These are phyloP conservation scores for Paraconiothyrium sp. DNA, from an alignment of 2,329 filamentous ascomycete species.

Conservation along the genomic window DNA sequence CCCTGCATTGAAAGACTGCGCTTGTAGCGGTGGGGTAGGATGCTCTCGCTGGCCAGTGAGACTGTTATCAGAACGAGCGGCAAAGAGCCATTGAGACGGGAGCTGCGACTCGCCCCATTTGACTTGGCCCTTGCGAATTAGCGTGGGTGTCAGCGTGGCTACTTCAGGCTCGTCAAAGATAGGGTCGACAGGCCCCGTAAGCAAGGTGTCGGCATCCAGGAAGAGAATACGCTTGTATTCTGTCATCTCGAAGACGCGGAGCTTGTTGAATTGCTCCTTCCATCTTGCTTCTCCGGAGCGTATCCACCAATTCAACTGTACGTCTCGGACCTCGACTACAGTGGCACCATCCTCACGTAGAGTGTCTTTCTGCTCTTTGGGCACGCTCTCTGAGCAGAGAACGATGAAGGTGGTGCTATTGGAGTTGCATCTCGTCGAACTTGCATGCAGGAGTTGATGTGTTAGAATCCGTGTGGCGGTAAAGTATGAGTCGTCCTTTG, in stretches of 20 bases:
- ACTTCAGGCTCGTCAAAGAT: conserved; percentile 53
- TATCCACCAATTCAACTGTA: conserved; percentile 48
- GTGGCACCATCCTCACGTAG: conserved; percentile 53
- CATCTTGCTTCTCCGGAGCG: conserved; percentile 50
- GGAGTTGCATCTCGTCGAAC: conserved; percentile 44
- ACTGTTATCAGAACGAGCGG: conserved; percentile 47
- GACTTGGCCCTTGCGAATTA: conserved; percentile 21
- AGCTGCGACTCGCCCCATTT: conserved; percentile 45
- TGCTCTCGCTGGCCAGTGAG: conserved; percentile 45
- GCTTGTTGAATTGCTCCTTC: conserved; percentile 57
- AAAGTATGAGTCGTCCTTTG: conserved; percentile 48
- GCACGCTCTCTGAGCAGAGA: conserved; percentile 39
- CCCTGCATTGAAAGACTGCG: conserved; percentile 51
- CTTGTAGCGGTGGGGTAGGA: conserved; percentile 48
- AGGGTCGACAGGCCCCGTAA: conserved; percentile 48
- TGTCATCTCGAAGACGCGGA: conserved; percentile 54
- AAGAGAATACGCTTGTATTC: conserved; percentile 56
- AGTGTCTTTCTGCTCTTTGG: conserved; percentile 31
- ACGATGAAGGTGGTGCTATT: conserved; percentile 51
- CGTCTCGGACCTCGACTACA: conserved; percentile 49
- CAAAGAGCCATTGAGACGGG: conserved; percentile 54
- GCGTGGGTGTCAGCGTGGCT: conserved; percentile 31
- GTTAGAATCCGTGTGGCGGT: conserved; percentile 50
- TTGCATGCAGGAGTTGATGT: conserved; percentile 55
- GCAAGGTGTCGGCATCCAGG: conserved; percentile 55